A percentile compares a stretch with the other conserved stretches of the same genome.
phyloP scores from a whole-genome alignment of 2,329 filamentous ascomycete genomes.

The Cytospora chrysosperma region DNA sequence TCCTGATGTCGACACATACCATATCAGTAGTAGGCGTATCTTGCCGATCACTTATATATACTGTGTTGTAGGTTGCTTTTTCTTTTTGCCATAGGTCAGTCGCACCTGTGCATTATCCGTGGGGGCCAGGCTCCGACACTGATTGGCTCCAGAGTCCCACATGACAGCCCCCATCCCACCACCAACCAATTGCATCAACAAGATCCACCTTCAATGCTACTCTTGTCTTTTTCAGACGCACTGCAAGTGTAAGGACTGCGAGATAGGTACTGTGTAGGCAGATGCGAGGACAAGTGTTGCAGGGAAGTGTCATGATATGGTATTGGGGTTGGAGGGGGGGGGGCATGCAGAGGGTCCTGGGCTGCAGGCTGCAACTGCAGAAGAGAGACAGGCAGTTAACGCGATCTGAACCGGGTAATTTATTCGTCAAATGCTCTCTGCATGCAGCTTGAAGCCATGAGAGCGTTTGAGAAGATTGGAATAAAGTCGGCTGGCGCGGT shows the following conservation, averaged over 20 bases:
- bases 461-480: background rate
- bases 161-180: slow-evolving; percentile 19
- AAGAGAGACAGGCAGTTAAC: background rate
- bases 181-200: slow-evolving; percentile 17
- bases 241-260: background rate
- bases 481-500: background rate
- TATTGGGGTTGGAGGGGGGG: background rate
- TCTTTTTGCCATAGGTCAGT: background rate
- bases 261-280: background rate
- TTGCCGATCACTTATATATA: background rate
- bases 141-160: slow-evolving; percentile 20
- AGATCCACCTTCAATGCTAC: slow-evolving; percentile 8
- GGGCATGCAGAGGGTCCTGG: background rate
- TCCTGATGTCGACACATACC: background rate
- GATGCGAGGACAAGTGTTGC: background rate
- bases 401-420: background rate
- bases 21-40: background rate
- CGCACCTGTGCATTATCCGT: slow-evolving; percentile 10
- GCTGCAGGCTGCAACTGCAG: background rate
- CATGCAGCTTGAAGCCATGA: background rate
- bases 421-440: background rate
- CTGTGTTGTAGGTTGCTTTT: background rate
- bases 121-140: background rate
- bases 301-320: background rate
- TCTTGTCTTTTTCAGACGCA: background rate